Conservation (phyloP, 129 eudicot species). For the Tagetes patula region DNA sequence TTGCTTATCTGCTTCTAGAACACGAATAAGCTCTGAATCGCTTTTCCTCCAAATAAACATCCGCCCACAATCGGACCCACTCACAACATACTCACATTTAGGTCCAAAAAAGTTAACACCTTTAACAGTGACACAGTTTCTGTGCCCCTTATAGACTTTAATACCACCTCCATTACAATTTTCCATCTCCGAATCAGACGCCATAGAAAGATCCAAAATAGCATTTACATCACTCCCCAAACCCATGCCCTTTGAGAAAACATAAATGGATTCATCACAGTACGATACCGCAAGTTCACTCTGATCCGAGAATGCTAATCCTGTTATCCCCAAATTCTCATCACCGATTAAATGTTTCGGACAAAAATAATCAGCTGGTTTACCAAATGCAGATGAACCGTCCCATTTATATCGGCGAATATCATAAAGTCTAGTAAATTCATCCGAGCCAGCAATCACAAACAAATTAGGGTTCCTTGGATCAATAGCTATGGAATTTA, state of each 20-base stretch:
- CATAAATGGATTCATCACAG: constrained; percentile 60
- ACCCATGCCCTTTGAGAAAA: constrained; percentile 67
- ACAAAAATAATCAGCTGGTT: constrained; percentile 64
- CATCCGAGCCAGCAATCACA: constrained; percentile 73
- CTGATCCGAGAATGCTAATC: constrained; percentile 69
- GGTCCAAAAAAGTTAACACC: constrained; percentile 81
- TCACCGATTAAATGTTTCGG: constrained; percentile 62
- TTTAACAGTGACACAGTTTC: constrained; percentile 57
- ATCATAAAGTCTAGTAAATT: constrained; percentile 68
- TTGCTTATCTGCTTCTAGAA: constrained; percentile 67
- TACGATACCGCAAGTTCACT: constrained; percentile 77
- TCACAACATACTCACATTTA: constrained; percentile 70
- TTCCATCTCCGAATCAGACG: constrained; percentile 39
- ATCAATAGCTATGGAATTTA: constrained; percentile 71
- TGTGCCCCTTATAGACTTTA: constrained; percentile 65
- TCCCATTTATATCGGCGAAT: constrained; percentile 67
- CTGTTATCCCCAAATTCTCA: constrained; percentile 66
- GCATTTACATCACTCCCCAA: constrained; percentile 42
- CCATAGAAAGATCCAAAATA: constrained; percentile 10
- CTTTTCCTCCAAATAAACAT: constrained; percentile 77
- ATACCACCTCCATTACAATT: constrained; percentile 35
- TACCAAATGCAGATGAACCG: constrained; percentile 58
- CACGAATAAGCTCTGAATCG: constrained; percentile 63
- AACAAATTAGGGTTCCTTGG: constrained; percentile 75
- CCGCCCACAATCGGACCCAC: constrained; percentile 88